phyloP scores from a whole-genome alignment of 257 asterid genomes.

The Nicotiana tomentosiformis region DNA sequence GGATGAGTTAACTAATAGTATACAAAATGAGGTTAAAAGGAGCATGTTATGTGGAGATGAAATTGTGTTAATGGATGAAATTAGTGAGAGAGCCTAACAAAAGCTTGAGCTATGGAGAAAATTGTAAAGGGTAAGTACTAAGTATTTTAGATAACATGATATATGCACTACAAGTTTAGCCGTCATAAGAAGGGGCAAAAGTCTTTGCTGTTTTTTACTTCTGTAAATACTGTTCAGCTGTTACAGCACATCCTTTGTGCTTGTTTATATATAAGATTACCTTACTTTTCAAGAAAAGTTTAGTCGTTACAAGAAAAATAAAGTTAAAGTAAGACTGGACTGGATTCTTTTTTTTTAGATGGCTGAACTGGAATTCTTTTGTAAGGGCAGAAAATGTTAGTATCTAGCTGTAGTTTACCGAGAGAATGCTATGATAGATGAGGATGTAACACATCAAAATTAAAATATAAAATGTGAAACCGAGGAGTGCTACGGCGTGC shows the following conservation, averaged over 20 bases:
- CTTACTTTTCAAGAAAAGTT: not conserved
- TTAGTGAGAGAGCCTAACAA: not conserved
- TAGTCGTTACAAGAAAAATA: not conserved
- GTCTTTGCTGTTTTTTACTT: not conserved
- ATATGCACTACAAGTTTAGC: not conserved
- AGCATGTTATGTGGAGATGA: not conserved
- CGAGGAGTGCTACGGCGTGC: not conserved
- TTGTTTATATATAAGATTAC: not conserved
- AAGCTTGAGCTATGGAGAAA: not conserved
- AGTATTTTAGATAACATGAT: not conserved
- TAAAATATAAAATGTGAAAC: not conserved
- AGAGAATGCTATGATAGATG: not conserved
- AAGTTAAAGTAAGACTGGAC: not conserved
- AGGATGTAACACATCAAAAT: not conserved
- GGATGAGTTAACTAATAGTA: slow-evolving; percentile 4
- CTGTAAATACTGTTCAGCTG: not conserved
- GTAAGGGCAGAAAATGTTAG: not conserved
- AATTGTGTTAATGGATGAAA: not conserved
- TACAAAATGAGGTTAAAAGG: not conserved
- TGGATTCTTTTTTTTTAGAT: not conserved
- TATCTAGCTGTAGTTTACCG: not conserved
- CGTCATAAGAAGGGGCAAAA: not conserved
- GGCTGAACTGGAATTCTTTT: too few relatives aligned
- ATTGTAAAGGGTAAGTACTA: not conserved
- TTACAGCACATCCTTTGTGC: not conserved